phyloP scores from a whole-genome alignment of 371 early-diverging fungal genomes.

The Mortierella sp. region DNA sequence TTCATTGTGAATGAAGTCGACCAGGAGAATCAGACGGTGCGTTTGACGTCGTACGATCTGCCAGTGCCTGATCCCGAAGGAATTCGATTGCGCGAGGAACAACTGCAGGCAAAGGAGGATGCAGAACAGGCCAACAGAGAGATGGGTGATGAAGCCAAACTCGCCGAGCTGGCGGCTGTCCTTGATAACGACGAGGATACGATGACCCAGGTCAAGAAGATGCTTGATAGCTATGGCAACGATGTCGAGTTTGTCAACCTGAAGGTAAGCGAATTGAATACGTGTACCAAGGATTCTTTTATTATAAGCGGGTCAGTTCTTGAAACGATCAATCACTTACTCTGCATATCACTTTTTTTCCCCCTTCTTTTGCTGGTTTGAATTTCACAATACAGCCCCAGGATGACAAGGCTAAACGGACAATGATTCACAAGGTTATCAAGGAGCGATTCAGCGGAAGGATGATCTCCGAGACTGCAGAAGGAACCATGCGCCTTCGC shows the following conservation, averaged over 20 bases:
- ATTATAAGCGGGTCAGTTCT: background rate
- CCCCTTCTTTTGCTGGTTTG: background rate
- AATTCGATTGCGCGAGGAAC: conserved; percentile 27
- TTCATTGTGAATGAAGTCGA: conserved; percentile 97
- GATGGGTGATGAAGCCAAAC: conserved; percentile 35
- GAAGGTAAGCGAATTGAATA: conserved; percentile 44
- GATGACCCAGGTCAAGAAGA: conserved; percentile 55
- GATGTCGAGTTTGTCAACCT: conserved; percentile 50
- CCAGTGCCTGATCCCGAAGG: conserved; percentile 37
- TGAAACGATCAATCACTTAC: background rate
- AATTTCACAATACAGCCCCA: conserved; percentile 22
- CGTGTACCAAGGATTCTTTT: background rate
- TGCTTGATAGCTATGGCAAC: conserved; percentile 60
- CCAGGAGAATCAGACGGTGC: conserved; percentile 78
- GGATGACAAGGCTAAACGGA: conserved; percentile 68
- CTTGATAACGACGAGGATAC: conserved; percentile 50
- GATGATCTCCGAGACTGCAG: conserved; percentile 64
- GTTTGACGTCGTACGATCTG: conserved; percentile 65
- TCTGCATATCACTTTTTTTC: background rate
- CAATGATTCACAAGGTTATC: conserved; percentile 65
- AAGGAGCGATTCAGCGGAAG: conserved; percentile 63
- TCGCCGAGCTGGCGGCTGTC: conserved; percentile 30
- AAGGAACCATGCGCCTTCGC: conserved; percentile 61
- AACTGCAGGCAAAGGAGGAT: conserved; percentile 35
- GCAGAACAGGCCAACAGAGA: conserved; percentile 41